Evolutionary conservation across 140 eudicot genomes (phyloP).

Genomic region (Senecio squalidus): DNA sequence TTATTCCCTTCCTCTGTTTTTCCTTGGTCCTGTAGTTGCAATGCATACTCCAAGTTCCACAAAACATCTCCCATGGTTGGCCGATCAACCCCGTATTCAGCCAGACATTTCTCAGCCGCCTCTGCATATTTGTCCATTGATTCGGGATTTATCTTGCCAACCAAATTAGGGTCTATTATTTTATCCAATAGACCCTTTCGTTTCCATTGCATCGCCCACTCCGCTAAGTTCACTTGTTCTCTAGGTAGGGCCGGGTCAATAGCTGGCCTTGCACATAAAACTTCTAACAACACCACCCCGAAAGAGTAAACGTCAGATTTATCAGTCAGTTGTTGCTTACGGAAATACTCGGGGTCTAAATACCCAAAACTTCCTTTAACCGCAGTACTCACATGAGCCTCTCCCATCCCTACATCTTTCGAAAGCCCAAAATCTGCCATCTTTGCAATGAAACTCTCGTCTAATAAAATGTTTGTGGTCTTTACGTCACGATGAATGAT

Average conservation of each 20-base stretch:
- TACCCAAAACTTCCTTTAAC: slow-evolving; percentile 94
- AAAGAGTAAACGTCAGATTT: slow-evolving; percentile 86
- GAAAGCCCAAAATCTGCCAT: slow-evolving; percentile 93
- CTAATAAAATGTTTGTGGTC: slow-evolving; percentile 73
- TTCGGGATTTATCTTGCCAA: slow-evolving; percentile 51
- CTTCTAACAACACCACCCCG: slow-evolving; percentile 74
- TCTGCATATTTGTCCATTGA: slow-evolving; percentile 72
- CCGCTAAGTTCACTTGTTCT: slow-evolving; percentile 88
- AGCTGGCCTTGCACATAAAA: slow-evolving; percentile 66
- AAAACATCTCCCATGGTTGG: slow-evolving; percentile 92
- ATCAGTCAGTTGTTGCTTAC: slow-evolving; percentile 77
- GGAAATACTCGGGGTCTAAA: slow-evolving; percentile 75
- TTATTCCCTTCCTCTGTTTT: slow-evolving; percentile 43
- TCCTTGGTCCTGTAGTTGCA: slow-evolving; percentile 76
- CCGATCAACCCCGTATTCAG: slow-evolving; percentile 82
- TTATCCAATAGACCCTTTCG: slow-evolving; percentile 61
- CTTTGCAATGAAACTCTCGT: slow-evolving; percentile 63
- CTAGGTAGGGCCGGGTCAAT: slow-evolving; percentile 64
- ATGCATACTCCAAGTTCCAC: slow-evolving; percentile 81
- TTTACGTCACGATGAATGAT: slow-evolving; percentile 89
- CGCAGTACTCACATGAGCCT: slow-evolving; percentile 76
- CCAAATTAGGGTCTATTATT: slow-evolving; percentile 59
- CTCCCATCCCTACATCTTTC: slow-evolving; percentile 54
- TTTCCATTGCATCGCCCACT: slow-evolving; percentile 87
- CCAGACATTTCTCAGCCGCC: slow-evolving; percentile 73